A percentile compares a stretch with the other conserved stretches of the same genome.
Conservation (phyloP, 2,329 filamentous ascomycete genomes). For the Arthrocladium fulminans region DNA sequence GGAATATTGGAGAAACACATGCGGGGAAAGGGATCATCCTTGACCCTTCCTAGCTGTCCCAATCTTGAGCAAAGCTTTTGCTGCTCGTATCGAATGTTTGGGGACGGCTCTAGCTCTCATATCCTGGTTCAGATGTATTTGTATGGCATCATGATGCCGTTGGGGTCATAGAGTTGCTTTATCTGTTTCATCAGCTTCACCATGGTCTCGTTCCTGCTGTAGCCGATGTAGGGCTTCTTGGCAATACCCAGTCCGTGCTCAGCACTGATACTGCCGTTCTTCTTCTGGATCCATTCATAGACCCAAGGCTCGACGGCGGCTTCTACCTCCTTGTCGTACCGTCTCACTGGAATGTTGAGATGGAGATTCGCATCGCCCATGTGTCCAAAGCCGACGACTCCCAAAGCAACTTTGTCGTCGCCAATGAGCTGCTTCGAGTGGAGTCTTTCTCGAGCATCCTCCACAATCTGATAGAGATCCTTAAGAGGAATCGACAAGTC, state of each 20-base stretch:
- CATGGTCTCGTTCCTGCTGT: conserved; percentile 82
- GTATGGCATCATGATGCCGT: conserved; percentile 98
- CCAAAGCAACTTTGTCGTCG: conserved; percentile 68
- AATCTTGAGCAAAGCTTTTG: too few relatives aligned
- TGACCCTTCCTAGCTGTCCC: too few relatives aligned
- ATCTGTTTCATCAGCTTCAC: conserved; percentile 88
- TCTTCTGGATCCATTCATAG: conserved; percentile 89
- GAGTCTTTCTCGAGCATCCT: conserved; percentile 69
- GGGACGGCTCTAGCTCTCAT: not conserved
- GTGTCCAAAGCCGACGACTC: conserved; percentile 92
- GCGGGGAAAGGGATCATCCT: too few relatives aligned
- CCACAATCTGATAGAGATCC: conserved; percentile 81
- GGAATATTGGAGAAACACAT: too few relatives aligned
- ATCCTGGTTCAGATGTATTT: conserved; percentile 60
- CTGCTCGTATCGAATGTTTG: not conserved
- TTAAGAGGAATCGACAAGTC: conserved; percentile 87
- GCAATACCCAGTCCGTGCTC: conserved; percentile 90
- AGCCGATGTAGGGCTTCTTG: conserved; percentile 92
- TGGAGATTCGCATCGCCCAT: conserved; percentile 97
- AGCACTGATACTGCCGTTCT: conserved; percentile 87
- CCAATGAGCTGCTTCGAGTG: conserved; percentile 66
- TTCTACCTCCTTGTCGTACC: conserved; percentile 82
- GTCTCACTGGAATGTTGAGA: conserved; percentile 73
- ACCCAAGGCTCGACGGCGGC: conserved; percentile 85
- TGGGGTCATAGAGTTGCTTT: conserved; percentile 90